Conservation (phyloP, 768 basidiomycete species). For the Boletus vinaceobasis region DNA sequence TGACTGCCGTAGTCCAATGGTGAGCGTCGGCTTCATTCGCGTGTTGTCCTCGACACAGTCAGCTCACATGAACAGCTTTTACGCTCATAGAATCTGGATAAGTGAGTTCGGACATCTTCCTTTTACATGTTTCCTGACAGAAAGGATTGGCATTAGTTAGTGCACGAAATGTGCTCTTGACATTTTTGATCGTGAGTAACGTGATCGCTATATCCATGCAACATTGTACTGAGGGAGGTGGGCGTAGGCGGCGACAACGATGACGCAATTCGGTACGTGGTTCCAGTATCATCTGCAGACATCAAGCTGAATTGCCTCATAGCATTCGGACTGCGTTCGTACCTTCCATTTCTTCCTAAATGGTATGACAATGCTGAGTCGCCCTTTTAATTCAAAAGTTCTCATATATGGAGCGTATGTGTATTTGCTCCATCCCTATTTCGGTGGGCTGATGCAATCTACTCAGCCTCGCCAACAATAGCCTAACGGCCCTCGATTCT, state of each 20-base stretch:
- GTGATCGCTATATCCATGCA: neutral
- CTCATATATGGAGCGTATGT: neutral
- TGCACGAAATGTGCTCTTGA: no score
- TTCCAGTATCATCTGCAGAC: neutral
- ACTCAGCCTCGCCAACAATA: neutral
- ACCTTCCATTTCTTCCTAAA: no score
- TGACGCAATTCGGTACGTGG: neutral
- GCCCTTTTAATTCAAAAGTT: neutral
- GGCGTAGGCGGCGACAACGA: neutral
- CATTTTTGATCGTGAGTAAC: no score
- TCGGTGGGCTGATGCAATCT: neutral
- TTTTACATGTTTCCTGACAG: neutral
- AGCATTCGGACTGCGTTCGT: constrained; percentile 9
- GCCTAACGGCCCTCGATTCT: neutral
- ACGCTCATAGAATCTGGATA: no score
- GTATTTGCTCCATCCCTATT: no score
- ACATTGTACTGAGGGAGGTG: neutral
- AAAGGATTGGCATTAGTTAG: neutral
- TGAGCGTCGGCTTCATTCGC: neutral
- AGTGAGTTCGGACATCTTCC: no score
- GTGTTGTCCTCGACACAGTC: neutral
- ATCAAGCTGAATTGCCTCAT: neutral
- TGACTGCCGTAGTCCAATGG: neutral
- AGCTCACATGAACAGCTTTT: no score
- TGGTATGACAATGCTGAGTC: neutral